These are phyloP conservation scores for Nemania sp. DNA, from an alignment of 2,329 filamentous ascomycete species.

Conservation along the genomic window DNA sequence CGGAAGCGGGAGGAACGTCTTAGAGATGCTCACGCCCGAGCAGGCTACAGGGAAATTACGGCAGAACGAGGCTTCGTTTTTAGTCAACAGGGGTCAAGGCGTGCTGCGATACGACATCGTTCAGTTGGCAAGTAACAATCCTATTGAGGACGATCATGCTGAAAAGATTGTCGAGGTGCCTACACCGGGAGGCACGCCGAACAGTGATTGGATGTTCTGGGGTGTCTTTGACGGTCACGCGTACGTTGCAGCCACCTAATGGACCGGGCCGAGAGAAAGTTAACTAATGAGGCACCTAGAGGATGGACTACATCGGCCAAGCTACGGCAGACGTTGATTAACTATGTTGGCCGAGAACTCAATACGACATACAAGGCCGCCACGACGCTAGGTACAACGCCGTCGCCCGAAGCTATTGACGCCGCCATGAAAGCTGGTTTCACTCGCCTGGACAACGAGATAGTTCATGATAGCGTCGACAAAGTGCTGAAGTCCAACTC, in stretches of 20 bases:
- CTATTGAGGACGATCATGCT: constrained; percentile 97
- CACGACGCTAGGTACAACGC: constrained; percentile 60
- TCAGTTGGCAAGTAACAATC: constrained; percentile 93
- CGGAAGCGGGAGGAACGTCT: constrained; percentile 79
- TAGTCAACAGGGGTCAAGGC: constrained; percentile 85
- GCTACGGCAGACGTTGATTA: constrained; percentile 88
- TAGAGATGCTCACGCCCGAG: constrained; percentile 96
- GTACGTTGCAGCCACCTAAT: constrained; percentile 54
- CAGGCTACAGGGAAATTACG: constrained; percentile 90
- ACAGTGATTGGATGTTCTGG: constrained; percentile 99
- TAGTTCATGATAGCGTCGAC: constrained; percentile 88
- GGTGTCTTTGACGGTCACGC: constrained; percentile 97
- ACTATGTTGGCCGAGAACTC: constrained; percentile 88
- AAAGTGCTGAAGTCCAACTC: constrained; percentile 89
- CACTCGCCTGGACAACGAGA: constrained; percentile 86
- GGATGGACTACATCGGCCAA: constrained; percentile 99
- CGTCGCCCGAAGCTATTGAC: constrained; percentile 81
- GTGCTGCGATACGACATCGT: constrained; percentile 94
- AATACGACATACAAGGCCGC: constrained; percentile 88
- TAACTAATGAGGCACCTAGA: constrained; percentile 49
- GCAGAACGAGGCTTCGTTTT: constrained; percentile 87
- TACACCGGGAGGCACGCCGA: constrained; percentile 53
- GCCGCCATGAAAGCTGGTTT: constrained; percentile 92
- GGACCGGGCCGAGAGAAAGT: background rate
- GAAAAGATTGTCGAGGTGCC: constrained; percentile 97